Evolutionary conservation across 164 flowering plant species (phyloP).

Genomic region (Kalanchoe fedtschenkoi): DNA sequence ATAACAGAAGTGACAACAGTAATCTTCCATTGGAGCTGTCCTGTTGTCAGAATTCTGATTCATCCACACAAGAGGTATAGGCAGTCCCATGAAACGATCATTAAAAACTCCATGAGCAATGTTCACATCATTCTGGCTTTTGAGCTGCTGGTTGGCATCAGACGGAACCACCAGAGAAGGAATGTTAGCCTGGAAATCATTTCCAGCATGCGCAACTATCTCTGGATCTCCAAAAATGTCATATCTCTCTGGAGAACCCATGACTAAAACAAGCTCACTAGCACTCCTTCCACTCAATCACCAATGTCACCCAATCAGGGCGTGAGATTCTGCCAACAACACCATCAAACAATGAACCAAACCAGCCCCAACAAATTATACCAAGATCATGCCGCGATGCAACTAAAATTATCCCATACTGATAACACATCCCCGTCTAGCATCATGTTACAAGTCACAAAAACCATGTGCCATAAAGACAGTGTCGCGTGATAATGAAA

Average conservation of each 20-base stretch:
- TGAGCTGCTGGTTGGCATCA: conserved; percentile 12
- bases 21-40: conserved; percentile 14
- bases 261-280: conserved; percentile 17
- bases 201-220: conserved; percentile 61
- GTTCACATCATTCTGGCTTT: conserved; percentile 12
- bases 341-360: too few species aligned
- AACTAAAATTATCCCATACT: too few species aligned
- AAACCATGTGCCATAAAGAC: too few species aligned
- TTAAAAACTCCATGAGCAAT: conserved; percentile 7
- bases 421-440: too few species aligned
- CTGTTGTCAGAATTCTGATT: conserved; percentile 9
- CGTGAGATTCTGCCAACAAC: too few species aligned
- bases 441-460: too few species aligned
- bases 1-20: conserved; percentile 1
- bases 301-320: too few species aligned
- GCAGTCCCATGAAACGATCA: conserved; percentile 29
- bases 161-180: conserved; percentile 28
- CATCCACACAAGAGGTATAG: conserved; percentile 48
- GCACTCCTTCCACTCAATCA: too few species aligned
- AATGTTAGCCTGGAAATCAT: conserved; percentile 62
- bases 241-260: conserved; percentile 16
- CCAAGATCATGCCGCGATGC: too few species aligned
- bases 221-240: conserved; percentile 37
- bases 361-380: too few species aligned
- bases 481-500: too few species aligned